Base-by-base conservation (phyloP, 148 eudicot species). In the Polygonum aviculare region DNA sequence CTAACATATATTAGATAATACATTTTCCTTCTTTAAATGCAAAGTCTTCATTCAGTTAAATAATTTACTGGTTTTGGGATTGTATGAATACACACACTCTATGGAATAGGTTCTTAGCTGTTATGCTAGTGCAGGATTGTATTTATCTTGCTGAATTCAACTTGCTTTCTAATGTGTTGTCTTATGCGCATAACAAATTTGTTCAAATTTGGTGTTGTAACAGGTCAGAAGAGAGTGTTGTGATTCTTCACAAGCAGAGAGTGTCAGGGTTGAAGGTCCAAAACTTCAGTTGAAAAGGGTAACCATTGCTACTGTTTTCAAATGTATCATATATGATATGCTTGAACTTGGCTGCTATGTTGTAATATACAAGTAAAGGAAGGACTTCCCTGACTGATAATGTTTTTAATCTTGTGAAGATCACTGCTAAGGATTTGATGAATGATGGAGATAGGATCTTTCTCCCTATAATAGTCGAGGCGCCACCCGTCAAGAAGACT, bases 381-480 rank as follows among this genome's bases (percentile, higher is more conserved):
- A 40, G 11, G 19, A 4, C 10, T 44, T 18, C 4, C 51, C 49
- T 36, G 3, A 41, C n/a, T 31, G 39, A 57, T 49, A 47, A 14
- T 54, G 15, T 41, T 80, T 19, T 18, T 72, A 75, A 83, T 67
- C 70, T 48, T 78, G 57, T 54, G 69, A 80, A 96, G 99, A 89
- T 96, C 75, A 85, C 88, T 75, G 95, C 94, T 71, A 96, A 91
- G 84, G 93, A 93, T 75, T 77, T 78, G 54, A 85, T 96, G 93
- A 82, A 78, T 60, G 44, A 78, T 35, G 97, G 99, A 74, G 99
- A 96, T 51, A 83, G 77, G 35, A 85, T 96, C 69, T 81, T 80
- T 81, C 94, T 96, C 76, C 99, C 99, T 75, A 77, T 77, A 78
- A 83, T 88, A 33, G 92, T 96, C 35, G 78, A 80, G 73, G 90